phyloP scores from a whole-genome alignment of 225 moss, liverwort and hornwort species.

The Asterella californica region DNA sequence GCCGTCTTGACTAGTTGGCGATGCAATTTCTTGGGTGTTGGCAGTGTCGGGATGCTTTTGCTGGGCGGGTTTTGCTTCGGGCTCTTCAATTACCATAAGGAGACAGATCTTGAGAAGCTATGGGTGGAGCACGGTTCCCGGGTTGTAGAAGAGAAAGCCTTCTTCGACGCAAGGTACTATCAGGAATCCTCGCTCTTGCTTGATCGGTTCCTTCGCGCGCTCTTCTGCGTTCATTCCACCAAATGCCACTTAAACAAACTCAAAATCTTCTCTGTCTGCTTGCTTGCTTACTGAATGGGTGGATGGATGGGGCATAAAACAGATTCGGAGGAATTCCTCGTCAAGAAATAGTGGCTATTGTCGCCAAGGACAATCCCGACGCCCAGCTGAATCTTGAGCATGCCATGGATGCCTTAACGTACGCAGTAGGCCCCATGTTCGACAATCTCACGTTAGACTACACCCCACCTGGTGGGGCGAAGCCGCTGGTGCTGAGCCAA shows the following conservation, averaged over 20 bases:
- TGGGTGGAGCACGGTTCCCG: slow-evolving; percentile 95
- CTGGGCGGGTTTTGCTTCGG: slow-evolving; percentile 80
- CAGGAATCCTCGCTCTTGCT: neutral
- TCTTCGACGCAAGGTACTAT: slow-evolving; percentile 63
- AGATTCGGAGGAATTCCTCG: slow-evolving; percentile 92
- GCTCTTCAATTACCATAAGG: slow-evolving; percentile 64
- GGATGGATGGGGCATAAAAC: neutral
- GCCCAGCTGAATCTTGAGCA: slow-evolving; percentile 54
- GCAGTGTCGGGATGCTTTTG: slow-evolving; percentile 69
- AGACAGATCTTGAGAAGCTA: slow-evolving; percentile 85
- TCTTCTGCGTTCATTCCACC: neutral
- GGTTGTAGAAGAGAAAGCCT: slow-evolving; percentile 65
- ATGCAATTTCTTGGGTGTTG: neutral
- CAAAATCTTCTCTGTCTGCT: neutral
- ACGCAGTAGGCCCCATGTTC: slow-evolving; percentile 63
- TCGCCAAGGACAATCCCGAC: slow-evolving; percentile 57
- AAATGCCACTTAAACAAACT: no score
- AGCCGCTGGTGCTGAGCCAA: slow-evolving; percentile 22
- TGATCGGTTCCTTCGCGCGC: neutral
- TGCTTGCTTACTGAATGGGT: neutral
- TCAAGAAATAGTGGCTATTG: slow-evolving; percentile 73
- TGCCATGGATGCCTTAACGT: slow-evolving; percentile 66
- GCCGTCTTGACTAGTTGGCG: neutral
- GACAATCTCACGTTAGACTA: slow-evolving; percentile 53
- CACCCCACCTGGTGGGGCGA: slow-evolving; percentile 25